phyloP scores from a whole-genome alignment of 768 basidiomycete genomes.

The Tylopilus balloui region DNA sequence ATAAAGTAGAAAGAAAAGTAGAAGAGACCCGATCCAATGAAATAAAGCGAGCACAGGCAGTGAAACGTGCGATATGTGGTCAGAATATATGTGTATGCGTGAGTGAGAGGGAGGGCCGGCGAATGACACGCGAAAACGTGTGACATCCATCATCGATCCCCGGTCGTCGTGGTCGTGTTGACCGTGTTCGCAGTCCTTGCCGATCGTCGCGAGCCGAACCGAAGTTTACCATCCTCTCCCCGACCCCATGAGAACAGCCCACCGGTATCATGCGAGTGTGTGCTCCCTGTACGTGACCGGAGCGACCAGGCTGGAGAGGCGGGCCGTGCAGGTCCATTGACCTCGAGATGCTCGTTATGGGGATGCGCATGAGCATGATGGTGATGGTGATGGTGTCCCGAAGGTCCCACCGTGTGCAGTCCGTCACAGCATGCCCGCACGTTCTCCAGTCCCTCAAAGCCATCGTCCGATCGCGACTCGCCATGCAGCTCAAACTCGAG shows the following conservation, averaged over 20 bases:
- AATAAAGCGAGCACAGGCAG: constrained; percentile 10
- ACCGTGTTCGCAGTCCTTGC: constrained; percentile 35
- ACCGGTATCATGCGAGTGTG: constrained; percentile 62
- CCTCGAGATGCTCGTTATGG: constrained; percentile 55
- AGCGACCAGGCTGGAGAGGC: constrained; percentile 83
- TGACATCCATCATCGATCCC: constrained; percentile 22
- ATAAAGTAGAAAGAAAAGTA: constrained; percentile 3
- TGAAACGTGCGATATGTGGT: neutral
- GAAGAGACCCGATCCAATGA: neutral
- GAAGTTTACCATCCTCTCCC: constrained; percentile 58
- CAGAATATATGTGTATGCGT: neutral
- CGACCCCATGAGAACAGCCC: constrained; percentile 69
- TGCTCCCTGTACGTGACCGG: constrained; percentile 74
- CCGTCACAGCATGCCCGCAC: constrained; percentile 91
- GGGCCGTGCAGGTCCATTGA: constrained; percentile 50
- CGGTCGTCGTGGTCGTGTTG: constrained; percentile 16
- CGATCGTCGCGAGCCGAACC: constrained; percentile 73
- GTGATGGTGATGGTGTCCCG: constrained; percentile 49
- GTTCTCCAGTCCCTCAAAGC: constrained; percentile 91
- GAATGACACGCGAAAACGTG: neutral
- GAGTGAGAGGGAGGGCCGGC: too few species aligned
- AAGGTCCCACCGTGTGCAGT: constrained; percentile 75
- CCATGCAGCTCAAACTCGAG: constrained; percentile 83
- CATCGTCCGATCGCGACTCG: constrained; percentile 66
- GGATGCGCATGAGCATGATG: constrained; percentile 51